Evolutionary conservation across 139 green algal genomes (phyloP), one percentile per base, ranked within the genome.

Genomic region (Nannochloris sp.): DNA sequence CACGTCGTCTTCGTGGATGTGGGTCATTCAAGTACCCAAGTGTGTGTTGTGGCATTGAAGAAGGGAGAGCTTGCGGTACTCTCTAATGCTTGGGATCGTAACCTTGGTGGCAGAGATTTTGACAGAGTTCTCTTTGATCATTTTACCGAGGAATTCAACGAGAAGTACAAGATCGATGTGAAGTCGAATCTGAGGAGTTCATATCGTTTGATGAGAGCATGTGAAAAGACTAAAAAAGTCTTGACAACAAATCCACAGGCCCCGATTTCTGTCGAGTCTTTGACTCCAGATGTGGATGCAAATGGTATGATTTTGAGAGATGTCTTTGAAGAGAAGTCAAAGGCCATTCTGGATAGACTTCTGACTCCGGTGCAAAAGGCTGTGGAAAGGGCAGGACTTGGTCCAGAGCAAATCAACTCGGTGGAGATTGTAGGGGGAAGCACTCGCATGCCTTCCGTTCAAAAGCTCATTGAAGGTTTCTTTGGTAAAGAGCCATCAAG

Each of bases 1-100:
- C 75, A 97, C 61, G 91, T 98, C 5, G 92, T 65, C 4, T 97
- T 99, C 63, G 83, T 99, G 16, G 94, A 99, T 72, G 62, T 96
- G 10, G 94, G 94, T 23, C 84, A 97, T 68, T 68, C 74, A n/a
- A 64, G 75, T 34, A 84, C 94, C 1, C 91, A 98, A 87, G 89
- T 96, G 6, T 93, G 80, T 24, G 78, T 98, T 7, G 91, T 95
- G 25, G 80, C 87, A 0, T 88, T 98, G 60, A 92, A 87, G 57
- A 94, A 94, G 68, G 80, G 71, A 25, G 73, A 92, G 66, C 81
- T 98, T 66, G 73, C 83, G 43, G 84, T 99, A 37, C 72, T 90
- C 25, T 79, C 85, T 3, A 87, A 95, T 57, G 78, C 87, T 4
- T 99, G 89, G 85, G 93, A 98, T 71, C 68, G 82, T 27, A 84